Conservation (phyloP, 2,329 filamentous ascomycete genomes). For the Neopestalotiopsis sp. region DNA sequence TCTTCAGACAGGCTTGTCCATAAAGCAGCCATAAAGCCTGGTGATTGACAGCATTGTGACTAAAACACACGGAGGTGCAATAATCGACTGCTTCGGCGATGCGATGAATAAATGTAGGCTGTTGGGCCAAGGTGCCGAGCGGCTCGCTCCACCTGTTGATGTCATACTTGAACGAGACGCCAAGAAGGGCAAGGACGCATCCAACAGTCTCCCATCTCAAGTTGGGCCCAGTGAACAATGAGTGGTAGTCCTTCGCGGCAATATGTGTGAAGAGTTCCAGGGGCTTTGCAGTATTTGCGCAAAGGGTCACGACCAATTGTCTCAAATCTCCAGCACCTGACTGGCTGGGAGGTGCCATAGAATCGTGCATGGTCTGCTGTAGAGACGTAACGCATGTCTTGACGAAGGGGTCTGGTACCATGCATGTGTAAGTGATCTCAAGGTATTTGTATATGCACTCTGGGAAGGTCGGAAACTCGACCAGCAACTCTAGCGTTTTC, state of each 20-base stretch:
- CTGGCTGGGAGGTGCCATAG: neutral
- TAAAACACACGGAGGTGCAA: neutral
- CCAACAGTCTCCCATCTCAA: neutral
- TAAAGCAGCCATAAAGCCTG: constrained; percentile 1
- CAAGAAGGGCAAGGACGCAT: neutral
- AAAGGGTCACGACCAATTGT: neutral
- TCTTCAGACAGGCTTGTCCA: neutral
- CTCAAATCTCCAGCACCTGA: neutral
- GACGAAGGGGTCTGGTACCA: neutral
- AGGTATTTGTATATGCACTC: neutral
- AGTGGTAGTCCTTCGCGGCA: neutral
- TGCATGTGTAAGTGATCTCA: neutral
- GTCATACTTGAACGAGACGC: neutral
- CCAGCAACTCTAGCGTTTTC: neutral
- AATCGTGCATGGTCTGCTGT: neutral
- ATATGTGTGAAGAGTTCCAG: neutral
- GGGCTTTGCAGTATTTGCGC: neutral
- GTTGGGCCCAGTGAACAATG: neutral
- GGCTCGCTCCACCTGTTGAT: neutral
- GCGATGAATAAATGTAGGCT: neutral
- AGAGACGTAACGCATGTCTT: neutral
- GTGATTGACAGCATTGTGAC: neutral
- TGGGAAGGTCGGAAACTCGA: neutral
- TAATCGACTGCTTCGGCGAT: neutral
- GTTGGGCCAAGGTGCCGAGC: neutral